Evolutionary conservation across 441 rosid species (phyloP).

Genomic region (Syzygium syzygioides): DNA sequence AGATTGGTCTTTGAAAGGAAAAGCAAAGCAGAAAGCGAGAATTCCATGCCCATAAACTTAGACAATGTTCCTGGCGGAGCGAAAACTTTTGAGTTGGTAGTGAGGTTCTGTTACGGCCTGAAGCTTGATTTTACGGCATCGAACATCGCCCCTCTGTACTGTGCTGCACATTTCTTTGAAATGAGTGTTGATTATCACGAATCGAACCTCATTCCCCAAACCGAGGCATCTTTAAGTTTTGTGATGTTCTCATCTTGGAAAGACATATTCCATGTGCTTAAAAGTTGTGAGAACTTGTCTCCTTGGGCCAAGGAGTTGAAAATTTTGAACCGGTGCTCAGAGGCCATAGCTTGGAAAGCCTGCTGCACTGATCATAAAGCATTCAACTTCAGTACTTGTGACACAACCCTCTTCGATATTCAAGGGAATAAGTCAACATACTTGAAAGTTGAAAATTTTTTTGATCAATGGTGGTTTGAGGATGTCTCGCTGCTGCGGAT

Average conservation of each 20-base stretch:
- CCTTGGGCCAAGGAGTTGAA: conserved; percentile 35
- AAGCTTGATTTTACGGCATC: conserved; percentile 40
- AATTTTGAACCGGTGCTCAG: conserved; percentile 38
- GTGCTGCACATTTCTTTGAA: conserved; percentile 51
- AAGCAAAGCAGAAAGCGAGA: conserved; percentile 8
- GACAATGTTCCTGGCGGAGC: conserved; percentile 45
- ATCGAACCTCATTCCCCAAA: conserved; percentile 38
- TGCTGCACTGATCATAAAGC: conserved; percentile 21
- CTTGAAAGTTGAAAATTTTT: conserved; percentile 1
- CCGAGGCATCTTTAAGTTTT: conserved; percentile 34
- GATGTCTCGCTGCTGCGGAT: conserved; percentile 47
- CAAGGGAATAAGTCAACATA: background rate
- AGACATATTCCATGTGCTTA: conserved; percentile 35
- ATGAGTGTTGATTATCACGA: conserved; percentile 41
- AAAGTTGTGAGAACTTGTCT: conserved; percentile 37
- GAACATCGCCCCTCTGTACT: conserved; percentile 33
- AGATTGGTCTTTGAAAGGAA: conserved; percentile 32
- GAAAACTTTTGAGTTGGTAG: conserved; percentile 30
- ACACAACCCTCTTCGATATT: background rate
- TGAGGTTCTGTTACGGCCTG: conserved; percentile 51
- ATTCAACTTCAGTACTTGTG: background rate
- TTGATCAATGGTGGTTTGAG: conserved; percentile 51
- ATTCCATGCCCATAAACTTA: conserved; percentile 12
- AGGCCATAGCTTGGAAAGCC: conserved; percentile 51
- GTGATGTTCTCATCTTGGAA: conserved; percentile 42